phyloP scores from a whole-genome alignment of 2,329 filamentous ascomycete genomes.

The Gaeumannomyces tritici region DNA sequence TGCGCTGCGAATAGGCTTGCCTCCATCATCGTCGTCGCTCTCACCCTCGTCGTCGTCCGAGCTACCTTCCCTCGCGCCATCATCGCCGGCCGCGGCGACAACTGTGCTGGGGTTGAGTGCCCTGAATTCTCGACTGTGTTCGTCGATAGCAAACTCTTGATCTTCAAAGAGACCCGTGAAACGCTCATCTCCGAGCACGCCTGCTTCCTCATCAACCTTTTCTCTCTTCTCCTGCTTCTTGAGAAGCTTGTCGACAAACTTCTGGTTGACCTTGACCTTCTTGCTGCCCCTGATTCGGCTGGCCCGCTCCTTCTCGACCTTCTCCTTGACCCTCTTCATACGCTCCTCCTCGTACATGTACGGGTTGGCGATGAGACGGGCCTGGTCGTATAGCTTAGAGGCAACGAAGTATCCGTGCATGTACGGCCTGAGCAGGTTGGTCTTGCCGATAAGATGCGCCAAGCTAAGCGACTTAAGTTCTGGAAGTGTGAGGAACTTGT shows the following conservation, averaged over 20 bases:
- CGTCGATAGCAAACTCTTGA: slow-evolving; percentile 86
- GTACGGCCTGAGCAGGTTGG: slow-evolving; percentile 82
- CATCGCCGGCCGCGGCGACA: slow-evolving; percentile 24
- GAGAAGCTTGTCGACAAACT: slow-evolving; percentile 63
- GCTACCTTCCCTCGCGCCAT: slow-evolving; percentile 25
- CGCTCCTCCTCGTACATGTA: slow-evolving; percentile 90
- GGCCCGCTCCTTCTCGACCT: slow-evolving; percentile 94
- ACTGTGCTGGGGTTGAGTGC: slow-evolving; percentile 81
- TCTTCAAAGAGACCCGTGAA: slow-evolving; percentile 88
- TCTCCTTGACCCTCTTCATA: slow-evolving; percentile 83
- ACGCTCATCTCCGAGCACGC: slow-evolving; percentile 72
- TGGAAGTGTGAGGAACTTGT: slow-evolving; percentile 89
- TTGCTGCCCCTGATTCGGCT: slow-evolving; percentile 89
- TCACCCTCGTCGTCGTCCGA: slow-evolving; percentile 27
- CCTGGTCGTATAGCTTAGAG: slow-evolving; percentile 91
- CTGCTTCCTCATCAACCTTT: slow-evolving; percentile 48
- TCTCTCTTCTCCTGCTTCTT: slow-evolving; percentile 53
- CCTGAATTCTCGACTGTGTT: slow-evolving; percentile 77
- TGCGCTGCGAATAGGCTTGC: slow-evolving; percentile 14
- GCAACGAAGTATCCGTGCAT: slow-evolving; percentile 99
- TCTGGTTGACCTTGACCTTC: slow-evolving; percentile 95
- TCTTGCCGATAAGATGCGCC: slow-evolving; percentile 82
- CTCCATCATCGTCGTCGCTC: slow-evolving; percentile 27
- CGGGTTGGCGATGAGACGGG: slow-evolving; percentile 83
- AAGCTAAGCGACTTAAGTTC: slow-evolving; percentile 81